A percentile compares a stretch with the other conserved stretches of the same genome.
Conservation (phyloP, 225 moss, liverwort and hornwort species). For the Sphagnum tenellum region DNA sequence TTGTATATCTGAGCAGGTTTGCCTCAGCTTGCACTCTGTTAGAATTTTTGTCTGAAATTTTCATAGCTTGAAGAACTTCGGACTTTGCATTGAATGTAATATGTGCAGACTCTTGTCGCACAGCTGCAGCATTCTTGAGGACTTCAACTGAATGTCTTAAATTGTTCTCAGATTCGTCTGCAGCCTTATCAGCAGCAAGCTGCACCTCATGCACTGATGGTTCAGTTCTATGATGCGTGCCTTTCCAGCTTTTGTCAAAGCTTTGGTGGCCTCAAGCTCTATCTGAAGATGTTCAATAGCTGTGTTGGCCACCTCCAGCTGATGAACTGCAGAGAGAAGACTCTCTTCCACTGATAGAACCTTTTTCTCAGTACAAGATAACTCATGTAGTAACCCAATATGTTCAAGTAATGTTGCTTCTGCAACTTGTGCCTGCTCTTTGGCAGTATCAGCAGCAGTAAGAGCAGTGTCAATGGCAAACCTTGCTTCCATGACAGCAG, state of each 20-base stretch:
- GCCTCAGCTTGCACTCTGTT: constrained; percentile 36
- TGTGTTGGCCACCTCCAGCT: constrained; percentile 31
- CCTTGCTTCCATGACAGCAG: constrained; percentile 39
- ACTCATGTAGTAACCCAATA: constrained; percentile 34
- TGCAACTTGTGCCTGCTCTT: constrained; percentile 45
- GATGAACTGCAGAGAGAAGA: constrained; percentile 23
- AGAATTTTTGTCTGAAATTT: constrained; percentile 36
- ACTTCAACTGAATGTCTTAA: constrained; percentile 39
- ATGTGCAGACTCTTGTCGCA: constrained; percentile 36
- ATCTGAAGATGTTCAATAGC: constrained; percentile 33
- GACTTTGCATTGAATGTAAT: constrained; percentile 31
- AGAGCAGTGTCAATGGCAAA: constrained; percentile 54
- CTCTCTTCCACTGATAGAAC: constrained; percentile 44
- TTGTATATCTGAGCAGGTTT: constrained; percentile 38
- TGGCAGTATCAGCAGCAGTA: constrained; percentile 40
- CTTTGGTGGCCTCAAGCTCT: constrained; percentile 44
- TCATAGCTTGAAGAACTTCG: constrained; percentile 47
- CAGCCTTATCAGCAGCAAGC: constrained; percentile 11
- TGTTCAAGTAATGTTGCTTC: constrained; percentile 44
- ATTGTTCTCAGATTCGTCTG: constrained; percentile 34
- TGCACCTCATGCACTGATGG: constrained; percentile 35
- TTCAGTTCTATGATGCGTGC: constrained; percentile 44
- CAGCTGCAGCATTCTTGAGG: constrained; percentile 27
- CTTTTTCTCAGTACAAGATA: constrained; percentile 43
- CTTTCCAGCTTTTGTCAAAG: constrained; percentile 25